Conservation (phyloP, 169 alveolate species). For the Babesia bovis region DNA sequence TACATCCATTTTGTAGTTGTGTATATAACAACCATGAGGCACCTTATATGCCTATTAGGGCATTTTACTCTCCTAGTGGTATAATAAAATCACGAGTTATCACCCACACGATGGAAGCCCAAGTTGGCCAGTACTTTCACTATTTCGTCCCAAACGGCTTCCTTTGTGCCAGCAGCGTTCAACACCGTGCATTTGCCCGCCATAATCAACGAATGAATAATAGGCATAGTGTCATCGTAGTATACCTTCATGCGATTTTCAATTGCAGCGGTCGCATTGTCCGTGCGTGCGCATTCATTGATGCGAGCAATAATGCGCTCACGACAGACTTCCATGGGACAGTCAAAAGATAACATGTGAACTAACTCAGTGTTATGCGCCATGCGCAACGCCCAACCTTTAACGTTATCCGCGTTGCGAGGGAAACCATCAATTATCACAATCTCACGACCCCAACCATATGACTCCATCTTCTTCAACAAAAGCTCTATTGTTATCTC, state of each 20-base stretch:
- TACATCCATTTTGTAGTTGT: too few relatives aligned
- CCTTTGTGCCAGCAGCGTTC: conserved; percentile 78
- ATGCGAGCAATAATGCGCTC: conserved; percentile 70
- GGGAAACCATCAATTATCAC: conserved; percentile 96
- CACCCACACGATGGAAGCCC: conserved; percentile 42
- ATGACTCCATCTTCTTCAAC: conserved; percentile 84
- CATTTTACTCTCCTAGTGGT: background rate
- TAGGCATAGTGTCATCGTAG: conserved; percentile 89
- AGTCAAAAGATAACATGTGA: conserved; percentile 64
- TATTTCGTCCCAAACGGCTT: conserved; percentile 75
- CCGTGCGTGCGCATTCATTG: conserved; percentile 88
- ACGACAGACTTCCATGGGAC: conserved; percentile 63
- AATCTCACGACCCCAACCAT: conserved; percentile 84
- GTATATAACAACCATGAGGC: background rate
- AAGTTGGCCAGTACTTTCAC: conserved; percentile 14
- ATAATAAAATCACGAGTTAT: too few relatives aligned
- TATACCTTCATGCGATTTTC: conserved; percentile 90
- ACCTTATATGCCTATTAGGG: background rate
- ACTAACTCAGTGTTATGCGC: conserved; percentile 63
- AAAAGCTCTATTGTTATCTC: conserved; percentile 88
- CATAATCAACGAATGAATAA: conserved; percentile 81
- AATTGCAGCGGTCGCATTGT: conserved; percentile 91
- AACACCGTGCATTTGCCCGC: conserved; percentile 79
- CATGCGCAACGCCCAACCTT: conserved; percentile 82
- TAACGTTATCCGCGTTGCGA: conserved; percentile 86